Percentiles rank a stretch among this genome's conserved stretches.
phyloP scores from a whole-genome alignment of 257 asterid species.

The Euphrasia confusa region DNA sequence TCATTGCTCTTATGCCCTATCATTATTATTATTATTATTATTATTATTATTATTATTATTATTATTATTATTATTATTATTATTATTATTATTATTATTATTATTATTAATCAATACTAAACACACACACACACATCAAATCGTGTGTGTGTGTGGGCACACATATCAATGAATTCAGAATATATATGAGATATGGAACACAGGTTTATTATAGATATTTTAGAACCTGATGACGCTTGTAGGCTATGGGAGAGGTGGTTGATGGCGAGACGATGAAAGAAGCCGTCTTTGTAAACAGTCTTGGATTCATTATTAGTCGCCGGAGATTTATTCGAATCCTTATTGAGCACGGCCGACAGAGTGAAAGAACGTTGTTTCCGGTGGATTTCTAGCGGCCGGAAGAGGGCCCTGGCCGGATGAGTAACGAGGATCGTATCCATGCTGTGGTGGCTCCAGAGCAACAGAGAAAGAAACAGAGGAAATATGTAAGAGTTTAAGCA shows the following conservation, averaged over 20 bases:
- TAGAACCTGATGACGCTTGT: slow-evolving; percentile 46
- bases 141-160: background rate
- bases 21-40: too few species aligned
- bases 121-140: slow-evolving; percentile 1
- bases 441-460: background rate
- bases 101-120: background rate
- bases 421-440: slow-evolving; percentile 37
- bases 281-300: slow-evolving; percentile 52
- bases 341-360: slow-evolving; percentile 28
- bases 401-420: slow-evolving; percentile 19
- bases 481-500: background rate
- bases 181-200: too few species aligned
- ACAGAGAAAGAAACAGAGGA: background rate
- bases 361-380: slow-evolving; percentile 20
- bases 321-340: background rate
- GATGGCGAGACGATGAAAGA: slow-evolving; percentile 68
- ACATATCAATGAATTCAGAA: too few species aligned
- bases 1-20: slow-evolving; percentile 48
- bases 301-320: slow-evolving; percentile 18
- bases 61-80: too few species aligned
- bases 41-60: too few species aligned
- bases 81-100: too few species aligned
- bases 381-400: slow-evolving; percentile 24
- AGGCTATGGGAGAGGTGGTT: slow-evolving; percentile 60
- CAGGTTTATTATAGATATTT: background rate